Conservation (phyloP, 176 grass and related monocot species). For the Pharus latifolius region DNA sequence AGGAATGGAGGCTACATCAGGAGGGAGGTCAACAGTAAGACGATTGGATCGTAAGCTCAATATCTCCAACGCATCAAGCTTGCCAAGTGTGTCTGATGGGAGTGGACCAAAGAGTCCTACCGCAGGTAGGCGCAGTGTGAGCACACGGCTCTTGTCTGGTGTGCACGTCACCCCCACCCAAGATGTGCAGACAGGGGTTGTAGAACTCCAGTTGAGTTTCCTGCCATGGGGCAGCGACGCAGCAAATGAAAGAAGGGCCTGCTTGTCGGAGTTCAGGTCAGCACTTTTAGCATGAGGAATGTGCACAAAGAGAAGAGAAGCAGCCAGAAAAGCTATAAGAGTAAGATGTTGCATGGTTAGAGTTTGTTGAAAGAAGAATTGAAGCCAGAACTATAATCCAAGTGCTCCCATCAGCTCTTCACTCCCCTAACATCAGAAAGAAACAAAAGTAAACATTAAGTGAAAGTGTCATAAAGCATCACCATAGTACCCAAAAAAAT, state of each 20-base stretch:
- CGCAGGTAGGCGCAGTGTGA: constrained; percentile 57
- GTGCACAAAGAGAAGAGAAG: constrained; percentile 37
- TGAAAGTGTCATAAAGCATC: neutral
- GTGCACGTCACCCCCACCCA: constrained; percentile 91
- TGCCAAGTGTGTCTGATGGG: constrained; percentile 66
- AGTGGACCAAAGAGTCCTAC: constrained; percentile 81
- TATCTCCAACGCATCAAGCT: constrained; percentile 85
- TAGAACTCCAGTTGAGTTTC: constrained; percentile 82
- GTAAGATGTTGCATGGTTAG: constrained; percentile 29
- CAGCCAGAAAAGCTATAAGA: constrained; percentile 16
- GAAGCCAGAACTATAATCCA: neutral
- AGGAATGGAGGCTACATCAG: constrained; percentile 86
- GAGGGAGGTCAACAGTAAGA: constrained; percentile 65
- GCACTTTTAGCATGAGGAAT: constrained; percentile 37
- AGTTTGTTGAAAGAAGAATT: constrained; percentile 12
- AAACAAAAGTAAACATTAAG: constrained; percentile 15
- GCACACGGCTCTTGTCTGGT: constrained; percentile 53
- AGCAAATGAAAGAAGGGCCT: constrained; percentile 86
- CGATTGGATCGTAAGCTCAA: constrained; percentile 92
- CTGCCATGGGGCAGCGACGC: constrained; percentile 64
- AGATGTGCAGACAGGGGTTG: constrained; percentile 56
- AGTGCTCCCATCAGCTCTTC: constrained; percentile 14
- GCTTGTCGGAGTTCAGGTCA: constrained; percentile 72
- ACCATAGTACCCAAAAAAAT: neutral
- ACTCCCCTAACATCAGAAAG: constrained; percentile 13